Percentiles rank a stretch among this genome's conserved stretches.
phyloP scores from a whole-genome alignment of 768 basidiomycete species.

The Leccinum broughii region DNA sequence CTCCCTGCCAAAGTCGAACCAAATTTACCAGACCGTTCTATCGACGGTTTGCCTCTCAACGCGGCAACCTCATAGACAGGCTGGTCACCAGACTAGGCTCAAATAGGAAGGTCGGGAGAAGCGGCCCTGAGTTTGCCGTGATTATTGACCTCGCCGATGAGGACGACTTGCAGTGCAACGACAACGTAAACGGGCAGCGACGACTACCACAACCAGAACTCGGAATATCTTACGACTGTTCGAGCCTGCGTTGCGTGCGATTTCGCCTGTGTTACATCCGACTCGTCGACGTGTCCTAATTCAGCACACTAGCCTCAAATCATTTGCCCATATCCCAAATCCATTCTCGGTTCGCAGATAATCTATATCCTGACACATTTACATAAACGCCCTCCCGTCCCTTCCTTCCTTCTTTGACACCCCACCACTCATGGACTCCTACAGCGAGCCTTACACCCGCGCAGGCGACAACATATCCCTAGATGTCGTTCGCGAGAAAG shows the following conservation, averaged over 20 bases:
- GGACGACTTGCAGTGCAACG: too few species aligned
- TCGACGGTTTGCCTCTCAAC: too few species aligned
- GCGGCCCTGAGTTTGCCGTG: too few species aligned
- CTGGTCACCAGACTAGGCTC: too few species aligned
- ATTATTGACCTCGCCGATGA: too few species aligned
- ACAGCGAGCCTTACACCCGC: constrained; percentile 68
- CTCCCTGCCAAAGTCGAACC: too few species aligned
- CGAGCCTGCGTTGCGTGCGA: neutral
- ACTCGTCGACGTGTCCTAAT: constrained; percentile 23
- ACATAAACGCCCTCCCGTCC: constrained; percentile 10
- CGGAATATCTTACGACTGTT: neutral
- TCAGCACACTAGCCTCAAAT: constrained; percentile 28
- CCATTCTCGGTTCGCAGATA: constrained; percentile 29
- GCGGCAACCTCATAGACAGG: too few species aligned
- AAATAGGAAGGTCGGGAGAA: too few species aligned
- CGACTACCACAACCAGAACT: constrained; percentile 1
- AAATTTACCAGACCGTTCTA: too few species aligned
- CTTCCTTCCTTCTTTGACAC: neutral
- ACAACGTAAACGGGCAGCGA: constrained; percentile 5
- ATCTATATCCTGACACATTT: constrained; percentile 26
- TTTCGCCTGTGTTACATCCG: neutral
- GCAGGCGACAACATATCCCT: constrained; percentile 66
- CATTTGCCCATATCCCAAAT: constrained; percentile 21
- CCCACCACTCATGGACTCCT: constrained; percentile 59
- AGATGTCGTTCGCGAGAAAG: constrained; percentile 71